Conservation (phyloP, 805 yeast species). For the Candida lessepsii region DNA sequence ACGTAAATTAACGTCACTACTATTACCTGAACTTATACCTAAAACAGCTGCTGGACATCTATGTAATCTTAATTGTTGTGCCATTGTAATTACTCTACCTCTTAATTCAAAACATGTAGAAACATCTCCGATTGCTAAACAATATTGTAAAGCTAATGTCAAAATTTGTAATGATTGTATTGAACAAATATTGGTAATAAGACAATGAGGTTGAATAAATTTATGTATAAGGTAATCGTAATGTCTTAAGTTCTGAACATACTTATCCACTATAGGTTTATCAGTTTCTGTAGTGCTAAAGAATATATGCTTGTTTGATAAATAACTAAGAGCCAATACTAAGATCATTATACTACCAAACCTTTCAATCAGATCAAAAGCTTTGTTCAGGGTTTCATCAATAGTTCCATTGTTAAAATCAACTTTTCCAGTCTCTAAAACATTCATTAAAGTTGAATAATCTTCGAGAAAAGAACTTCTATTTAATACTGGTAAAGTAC, state of each 20-base stretch:
- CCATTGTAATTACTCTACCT: slow-evolving; percentile 75
- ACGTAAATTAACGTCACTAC: slow-evolving; percentile 40
- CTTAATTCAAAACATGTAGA: slow-evolving; percentile 72
- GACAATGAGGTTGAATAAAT: slow-evolving; percentile 57
- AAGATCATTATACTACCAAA: slow-evolving; percentile 55
- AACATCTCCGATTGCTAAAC: slow-evolving; percentile 70
- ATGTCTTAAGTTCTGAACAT: slow-evolving; percentile 35
- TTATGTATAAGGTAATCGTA: slow-evolving; percentile 63
- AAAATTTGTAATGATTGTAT: slow-evolving; percentile 69
- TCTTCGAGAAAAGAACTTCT: slow-evolving; percentile 63
- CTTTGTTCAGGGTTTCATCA: slow-evolving; percentile 5
- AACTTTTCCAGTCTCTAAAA: slow-evolving; percentile 37
- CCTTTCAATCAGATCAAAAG: slow-evolving; percentile 44
- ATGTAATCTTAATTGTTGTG: slow-evolving; percentile 81
- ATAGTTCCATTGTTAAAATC: background rate
- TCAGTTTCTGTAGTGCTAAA: slow-evolving; percentile 22
- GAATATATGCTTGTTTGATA: slow-evolving; percentile 36
- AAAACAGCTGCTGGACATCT: slow-evolving; percentile 84
- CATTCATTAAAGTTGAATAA: slow-evolving; percentile 47
- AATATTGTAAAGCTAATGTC: slow-evolving; percentile 66
- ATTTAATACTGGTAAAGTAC: slow-evolving; percentile 66
- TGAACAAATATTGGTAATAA: slow-evolving; percentile 56
- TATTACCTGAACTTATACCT: slow-evolving; percentile 50
- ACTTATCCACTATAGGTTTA: slow-evolving; percentile 18
- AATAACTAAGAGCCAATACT: slow-evolving; percentile 47